Base-by-base conservation (phyloP, 2,329 filamentous ascomycete species). In the Fonsecaea pugnacius region DNA sequence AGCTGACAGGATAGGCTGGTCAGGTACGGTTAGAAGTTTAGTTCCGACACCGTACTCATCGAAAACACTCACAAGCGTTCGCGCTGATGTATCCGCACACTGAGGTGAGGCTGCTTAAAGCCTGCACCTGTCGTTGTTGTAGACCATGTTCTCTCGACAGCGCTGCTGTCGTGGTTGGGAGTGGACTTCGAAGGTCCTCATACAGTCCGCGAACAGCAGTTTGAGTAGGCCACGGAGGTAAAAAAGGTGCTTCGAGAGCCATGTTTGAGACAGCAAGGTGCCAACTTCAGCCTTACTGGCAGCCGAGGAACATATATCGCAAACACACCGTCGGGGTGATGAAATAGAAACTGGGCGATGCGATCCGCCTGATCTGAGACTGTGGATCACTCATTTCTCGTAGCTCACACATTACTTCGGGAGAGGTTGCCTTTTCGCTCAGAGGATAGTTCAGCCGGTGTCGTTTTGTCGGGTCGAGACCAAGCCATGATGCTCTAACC, bases 41-140 rank as follows among this genome's bases (percentile, higher is more conserved):
- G 3, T 6, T 40, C 53, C 43, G 36, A 33, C 27, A 16, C 21
- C 7, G 1, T 36, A n/a, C 18, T 56, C 36, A 27, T 40, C 40
- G 53, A 38, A 6, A 18, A 18, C 14, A 56, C 53, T n/a, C 16
- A 56, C 53, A 56, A 24, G 36, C 40, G 30, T 56, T 40, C n/a
- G 33, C 53, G 21, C 21, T 56, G 16, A 56, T 27, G 27, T 56
- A 56, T 8, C 53, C 53, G 16, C 53, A 56, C 8, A 56, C 53
- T 12, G 53, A 56, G 14, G 33, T 56, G 33, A 56, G 40, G 40
- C 53, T 56, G 53, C 16, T 40, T 38, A 40, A 14, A 6, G 21
- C 14, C 24, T 24, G 27, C 14, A 56, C 24, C 27, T 36, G 53
- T 8, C 53, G 33, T 32, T 43, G 38, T 9, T 56, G 33, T 40